Conservation (phyloP, 2,329 filamentous ascomycete species). For the Aureobasidium sp. region DNA sequence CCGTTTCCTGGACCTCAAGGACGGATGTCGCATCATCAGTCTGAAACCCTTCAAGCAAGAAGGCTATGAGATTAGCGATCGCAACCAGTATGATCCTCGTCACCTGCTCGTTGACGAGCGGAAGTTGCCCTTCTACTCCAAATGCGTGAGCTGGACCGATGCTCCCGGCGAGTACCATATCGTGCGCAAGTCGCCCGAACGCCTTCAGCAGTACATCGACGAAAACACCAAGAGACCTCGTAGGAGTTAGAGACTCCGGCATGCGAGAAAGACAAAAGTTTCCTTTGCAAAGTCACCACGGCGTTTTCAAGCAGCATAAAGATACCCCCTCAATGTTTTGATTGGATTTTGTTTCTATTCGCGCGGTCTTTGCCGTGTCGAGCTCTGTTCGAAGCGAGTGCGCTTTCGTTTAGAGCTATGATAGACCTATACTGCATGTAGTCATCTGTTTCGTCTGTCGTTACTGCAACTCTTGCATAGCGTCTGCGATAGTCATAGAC, state of each 20-base stretch:
- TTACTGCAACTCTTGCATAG: not conserved
- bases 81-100: slow-evolving; percentile 72
- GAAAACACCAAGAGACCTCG: not conserved
- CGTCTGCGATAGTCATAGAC: not conserved
- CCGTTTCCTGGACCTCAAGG: slow-evolving; percentile 89
- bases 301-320: slow-evolving; percentile 3
- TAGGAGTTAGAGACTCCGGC: not conserved
- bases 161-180: slow-evolving; percentile 81
- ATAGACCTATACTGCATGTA: not conserved
- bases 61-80: slow-evolving; percentile 63
- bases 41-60: slow-evolving; percentile 85
- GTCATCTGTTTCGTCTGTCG: not conserved
- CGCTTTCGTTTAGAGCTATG: not conserved
- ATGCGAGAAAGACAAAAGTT: not conserved
- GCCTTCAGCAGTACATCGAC: not conserved
- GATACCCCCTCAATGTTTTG: not conserved
- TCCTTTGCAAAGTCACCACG: not conserved
- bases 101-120: slow-evolving; percentile 74
- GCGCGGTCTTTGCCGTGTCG: not conserved
- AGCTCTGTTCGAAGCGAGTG: not conserved
- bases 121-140: slow-evolving; percentile 59
- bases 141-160: slow-evolving; percentile 83
- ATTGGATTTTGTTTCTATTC: not conserved
- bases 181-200: slow-evolving; percentile 53
- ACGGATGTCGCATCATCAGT: slow-evolving; percentile 82